A percentile compares a stretch with the other conserved stretches of the same genome.
Conservation (phyloP, 2,329 filamentous ascomycete genomes). For the Sporothrix sp. region DNA sequence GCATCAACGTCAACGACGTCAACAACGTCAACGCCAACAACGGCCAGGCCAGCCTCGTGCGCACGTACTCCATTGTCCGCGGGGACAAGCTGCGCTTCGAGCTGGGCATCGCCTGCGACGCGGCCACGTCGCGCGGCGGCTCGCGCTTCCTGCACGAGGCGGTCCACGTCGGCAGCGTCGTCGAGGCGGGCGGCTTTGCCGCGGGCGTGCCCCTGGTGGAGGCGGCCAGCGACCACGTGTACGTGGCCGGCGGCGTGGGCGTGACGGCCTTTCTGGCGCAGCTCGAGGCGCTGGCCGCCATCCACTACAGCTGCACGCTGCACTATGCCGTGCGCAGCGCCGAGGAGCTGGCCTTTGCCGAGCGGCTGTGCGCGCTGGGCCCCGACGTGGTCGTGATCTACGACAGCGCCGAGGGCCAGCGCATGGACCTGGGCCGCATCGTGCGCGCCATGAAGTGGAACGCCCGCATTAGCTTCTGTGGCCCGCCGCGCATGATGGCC, state of each 20-base stretch:
- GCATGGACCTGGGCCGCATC: conserved; percentile 42
- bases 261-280: conserved; percentile 54
- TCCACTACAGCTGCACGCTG: conserved; percentile 41
- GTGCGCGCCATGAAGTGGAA: conserved; percentile 40
- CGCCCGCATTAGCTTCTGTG: conserved; percentile 52
- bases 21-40: not conserved
- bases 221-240: conserved; percentile 48
- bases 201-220: conserved; percentile 35
- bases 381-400: conserved; percentile 36
- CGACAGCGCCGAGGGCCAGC: conserved; percentile 38
- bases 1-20: conserved; percentile 31
- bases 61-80: conserved; percentile 51
- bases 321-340: conserved; percentile 49
- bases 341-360: conserved; percentile 45
- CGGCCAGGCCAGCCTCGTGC: conserved; percentile 31
- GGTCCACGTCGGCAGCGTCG: conserved; percentile 35
- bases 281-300: conserved; percentile 31
- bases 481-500: conserved; percentile 47
- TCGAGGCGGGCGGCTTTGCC: conserved; percentile 44
- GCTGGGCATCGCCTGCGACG: conserved; percentile 45
- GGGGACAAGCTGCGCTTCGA: conserved; percentile 42
- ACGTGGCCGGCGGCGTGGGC: conserved; percentile 55
- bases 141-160: conserved; percentile 48
- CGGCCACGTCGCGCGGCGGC: conserved; percentile 42
- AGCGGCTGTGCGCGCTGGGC: conserved; percentile 33